Evolutionary conservation across 73 alveolate genomes (phyloP).

Genomic region (Paramecium pentaurelia): DNA sequence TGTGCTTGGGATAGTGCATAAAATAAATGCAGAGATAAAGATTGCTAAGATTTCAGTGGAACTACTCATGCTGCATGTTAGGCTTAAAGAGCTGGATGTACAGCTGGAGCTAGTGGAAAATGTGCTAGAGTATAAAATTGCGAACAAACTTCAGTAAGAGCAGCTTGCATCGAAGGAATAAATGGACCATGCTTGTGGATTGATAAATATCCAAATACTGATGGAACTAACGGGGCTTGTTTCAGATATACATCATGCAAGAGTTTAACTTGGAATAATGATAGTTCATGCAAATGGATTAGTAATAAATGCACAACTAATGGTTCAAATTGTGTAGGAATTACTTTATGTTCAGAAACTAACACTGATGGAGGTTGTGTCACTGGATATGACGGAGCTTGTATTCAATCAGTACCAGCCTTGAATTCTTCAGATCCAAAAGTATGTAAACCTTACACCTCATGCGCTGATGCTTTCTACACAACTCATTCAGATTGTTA

Average conservation of each 20-base stretch:
- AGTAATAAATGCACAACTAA: neutral
- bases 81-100: neutral
- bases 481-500: slow-evolving; percentile 13
- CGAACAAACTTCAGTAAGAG: neutral
- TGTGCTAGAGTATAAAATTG: neutral
- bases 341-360: neutral
- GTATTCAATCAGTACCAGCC: neutral
- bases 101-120: neutral
- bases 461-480: slow-evolving; percentile 10
- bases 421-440: neutral
- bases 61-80: neutral
- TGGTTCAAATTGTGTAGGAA: neutral
- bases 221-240: slow-evolving; percentile 1
- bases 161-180: slow-evolving; percentile 9
- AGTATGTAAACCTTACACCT: neutral
- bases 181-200: slow-evolving; percentile 37
- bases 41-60: slow-evolving; percentile 5
- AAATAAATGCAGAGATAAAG: neutral
- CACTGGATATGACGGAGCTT: neutral
- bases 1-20: slow-evolving; percentile 9
- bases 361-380: slow-evolving; percentile 25
- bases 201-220: neutral
- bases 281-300: neutral
- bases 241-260: neutral
- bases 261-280: neutral